These are phyloP conservation scores for Ceratocystis smalleyi DNA, from an alignment of 2,329 filamentous ascomycete species.

Conservation along the genomic window DNA sequence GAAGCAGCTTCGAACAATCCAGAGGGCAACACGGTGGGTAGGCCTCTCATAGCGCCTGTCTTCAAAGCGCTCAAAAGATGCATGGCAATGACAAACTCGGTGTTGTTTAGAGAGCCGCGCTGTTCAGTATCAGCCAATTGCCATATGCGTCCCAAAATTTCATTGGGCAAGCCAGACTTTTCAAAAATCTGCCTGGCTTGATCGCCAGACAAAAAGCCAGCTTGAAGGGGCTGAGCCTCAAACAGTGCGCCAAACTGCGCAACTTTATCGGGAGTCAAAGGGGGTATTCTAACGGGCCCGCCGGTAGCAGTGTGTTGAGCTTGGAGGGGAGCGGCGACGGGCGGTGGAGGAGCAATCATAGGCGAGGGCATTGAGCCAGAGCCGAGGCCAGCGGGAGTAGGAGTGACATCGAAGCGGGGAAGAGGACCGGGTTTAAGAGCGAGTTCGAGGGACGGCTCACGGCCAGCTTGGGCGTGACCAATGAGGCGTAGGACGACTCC, in stretches of 20 bases:
- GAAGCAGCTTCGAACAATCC: conserved; percentile 83
- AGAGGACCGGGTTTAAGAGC: conserved; percentile 77
- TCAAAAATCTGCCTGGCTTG: conserved; percentile 90
- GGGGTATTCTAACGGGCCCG: conserved; percentile 65
- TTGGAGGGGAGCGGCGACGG: conserved; percentile 32
- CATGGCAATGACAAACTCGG: conserved; percentile 97
- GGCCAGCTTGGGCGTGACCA: conserved; percentile 81
- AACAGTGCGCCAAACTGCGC: conserved; percentile 80
- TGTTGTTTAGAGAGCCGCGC: conserved; percentile 67
- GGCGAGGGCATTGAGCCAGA: conserved; percentile 19
- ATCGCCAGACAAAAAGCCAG: conserved; percentile 66
- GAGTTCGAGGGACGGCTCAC: conserved; percentile 64
- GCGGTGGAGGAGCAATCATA: conserved; percentile 28
- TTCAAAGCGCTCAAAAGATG: conserved; percentile 88
- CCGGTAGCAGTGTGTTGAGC: conserved; percentile 45
- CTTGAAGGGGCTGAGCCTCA: conserved; percentile 68
- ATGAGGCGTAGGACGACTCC: conserved; percentile 86
- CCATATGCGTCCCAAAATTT: conserved; percentile 89
- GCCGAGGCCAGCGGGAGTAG: conserved; percentile 9
- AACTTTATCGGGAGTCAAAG: conserved; percentile 75
- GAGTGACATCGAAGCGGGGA: conserved; percentile 59
- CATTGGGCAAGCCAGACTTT: conserved; percentile 76
- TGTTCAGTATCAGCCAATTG: conserved; percentile 87
- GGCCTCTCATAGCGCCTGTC: conserved; percentile 58
- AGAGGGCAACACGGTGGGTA: conserved; percentile 68